A percentile compares a stretch with the other conserved stretches of the same genome.
Conservation (phyloP, 495 filamentous ascomycete genomes). For the Thermothielavioides terrestris region DNA sequence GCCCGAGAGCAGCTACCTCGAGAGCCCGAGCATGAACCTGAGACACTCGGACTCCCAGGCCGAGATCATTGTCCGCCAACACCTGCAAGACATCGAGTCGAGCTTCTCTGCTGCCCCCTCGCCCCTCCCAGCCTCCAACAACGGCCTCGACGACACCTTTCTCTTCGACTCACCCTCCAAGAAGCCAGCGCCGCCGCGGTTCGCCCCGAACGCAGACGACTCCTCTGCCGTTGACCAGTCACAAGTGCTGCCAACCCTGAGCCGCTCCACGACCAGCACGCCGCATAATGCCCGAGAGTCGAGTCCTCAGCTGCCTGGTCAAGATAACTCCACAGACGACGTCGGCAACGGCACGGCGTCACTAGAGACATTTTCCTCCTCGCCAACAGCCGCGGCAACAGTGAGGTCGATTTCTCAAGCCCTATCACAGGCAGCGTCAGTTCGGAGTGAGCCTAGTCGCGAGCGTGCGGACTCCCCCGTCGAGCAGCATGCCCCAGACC, state of each 20-base stretch:
- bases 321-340: constrained; percentile 27
- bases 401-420: constrained; percentile 48
- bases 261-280: constrained; percentile 11
- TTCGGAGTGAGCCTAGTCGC: constrained; percentile 5
- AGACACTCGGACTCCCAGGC: constrained; percentile 35
- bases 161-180: constrained; percentile 46
- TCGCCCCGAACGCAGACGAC: constrained; percentile 10
- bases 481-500: constrained; percentile 7
- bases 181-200: constrained; percentile 11
- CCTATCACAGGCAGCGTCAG: constrained; percentile 36
- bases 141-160: constrained; percentile 54
- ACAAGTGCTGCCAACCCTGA: constrained; percentile 17
- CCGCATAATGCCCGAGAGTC: constrained; percentile 15
- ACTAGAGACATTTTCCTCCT: constrained; percentile 54
- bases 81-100: constrained; percentile 80
- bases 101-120: constrained; percentile 61
- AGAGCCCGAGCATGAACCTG: constrained; percentile 33
- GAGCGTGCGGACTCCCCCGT: background rate
- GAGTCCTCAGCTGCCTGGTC: constrained; percentile 9
- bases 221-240: constrained; percentile 16
- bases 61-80: constrained; percentile 41
- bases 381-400: constrained; percentile 56
- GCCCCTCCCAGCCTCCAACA: constrained; percentile 34
- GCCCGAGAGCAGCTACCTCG: constrained; percentile 36
- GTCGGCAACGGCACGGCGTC: constrained; percentile 44